A percentile compares a stretch with the other conserved stretches of the same genome.
Evolutionary conservation across 179 eudicot species (phyloP).

Genomic region (Spergularia azorica): DNA sequence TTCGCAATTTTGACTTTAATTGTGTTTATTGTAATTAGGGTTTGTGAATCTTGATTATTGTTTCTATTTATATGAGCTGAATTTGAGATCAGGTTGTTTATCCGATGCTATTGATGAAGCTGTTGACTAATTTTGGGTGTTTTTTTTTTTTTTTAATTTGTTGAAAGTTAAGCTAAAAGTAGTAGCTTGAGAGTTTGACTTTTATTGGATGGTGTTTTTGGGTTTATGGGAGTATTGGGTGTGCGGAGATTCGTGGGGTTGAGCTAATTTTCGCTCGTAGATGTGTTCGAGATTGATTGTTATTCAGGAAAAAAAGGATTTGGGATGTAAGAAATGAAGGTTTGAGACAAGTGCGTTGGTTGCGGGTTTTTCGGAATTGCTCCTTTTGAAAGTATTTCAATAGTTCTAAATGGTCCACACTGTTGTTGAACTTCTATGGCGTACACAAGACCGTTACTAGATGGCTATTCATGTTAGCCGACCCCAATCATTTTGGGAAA

Average conservation of each 20-base stretch:
- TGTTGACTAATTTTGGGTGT: too few relatives aligned
- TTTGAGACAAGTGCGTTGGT: too few relatives aligned
- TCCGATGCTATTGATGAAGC: background rate
- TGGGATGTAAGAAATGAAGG: too few relatives aligned
- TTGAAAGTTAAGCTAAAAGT: background rate
- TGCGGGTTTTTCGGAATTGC: too few relatives aligned
- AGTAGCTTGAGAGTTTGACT: background rate
- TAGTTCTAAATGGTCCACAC: too few relatives aligned
- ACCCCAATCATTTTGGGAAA: too few relatives aligned
- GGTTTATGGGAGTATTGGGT: background rate
- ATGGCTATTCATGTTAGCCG: too few relatives aligned
- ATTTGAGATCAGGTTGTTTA: background rate
- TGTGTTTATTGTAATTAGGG: constrained; percentile 1
- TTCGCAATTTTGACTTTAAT: background rate
- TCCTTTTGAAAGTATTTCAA: background rate
- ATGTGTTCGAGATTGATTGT: too few relatives aligned
- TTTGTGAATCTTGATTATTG: background rate
- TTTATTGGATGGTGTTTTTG: background rate
- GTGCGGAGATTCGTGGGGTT: background rate
- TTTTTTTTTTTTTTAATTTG: background rate
- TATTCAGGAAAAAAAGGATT: too few relatives aligned
- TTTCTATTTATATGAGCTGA: background rate
- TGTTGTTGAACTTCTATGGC: too few relatives aligned
- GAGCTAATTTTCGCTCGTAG: too few relatives aligned
- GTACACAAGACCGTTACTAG: too few relatives aligned